A percentile compares a stretch with the other conserved stretches of the same genome.
Conservation (phyloP, 805 yeast genomes). For the Candida montana region DNA sequence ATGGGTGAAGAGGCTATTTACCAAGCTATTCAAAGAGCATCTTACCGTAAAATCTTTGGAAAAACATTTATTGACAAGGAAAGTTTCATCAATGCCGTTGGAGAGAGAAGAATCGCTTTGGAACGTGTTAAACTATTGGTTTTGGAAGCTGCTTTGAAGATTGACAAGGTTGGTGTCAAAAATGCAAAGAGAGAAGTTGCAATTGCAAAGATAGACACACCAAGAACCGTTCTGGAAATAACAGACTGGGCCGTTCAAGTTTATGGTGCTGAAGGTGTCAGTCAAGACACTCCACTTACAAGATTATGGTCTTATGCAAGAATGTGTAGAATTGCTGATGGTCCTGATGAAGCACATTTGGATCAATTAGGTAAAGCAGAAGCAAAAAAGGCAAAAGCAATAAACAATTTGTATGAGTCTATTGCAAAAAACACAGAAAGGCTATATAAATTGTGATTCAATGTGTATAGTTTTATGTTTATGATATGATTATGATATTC, state of each 20-base stretch:
- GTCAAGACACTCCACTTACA: conserved; percentile 56
- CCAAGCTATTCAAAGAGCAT: conserved; percentile 45
- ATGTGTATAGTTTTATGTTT: too few relatives aligned
- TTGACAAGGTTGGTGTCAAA: conserved; percentile 50
- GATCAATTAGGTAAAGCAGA: conserved; percentile 49
- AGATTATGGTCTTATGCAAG: conserved; percentile 45
- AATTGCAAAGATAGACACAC: conserved; percentile 59
- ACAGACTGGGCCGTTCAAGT: conserved; percentile 61
- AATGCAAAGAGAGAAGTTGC: conserved; percentile 52
- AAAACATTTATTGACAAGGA: conserved; percentile 45
- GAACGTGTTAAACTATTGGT: conserved; percentile 50
- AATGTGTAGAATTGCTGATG: conserved; percentile 60
- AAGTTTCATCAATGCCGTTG: conserved; percentile 41
- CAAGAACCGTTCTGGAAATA: conserved; percentile 45
- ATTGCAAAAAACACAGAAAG: conserved; percentile 17
- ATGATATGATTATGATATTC: too few relatives aligned
- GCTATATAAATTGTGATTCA: conserved; percentile 14
- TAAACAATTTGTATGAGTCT: conserved; percentile 29
- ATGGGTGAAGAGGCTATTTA: conserved; percentile 51
- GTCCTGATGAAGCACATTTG: conserved; percentile 65
- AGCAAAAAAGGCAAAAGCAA: conserved; percentile 32
- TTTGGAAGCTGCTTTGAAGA: conserved; percentile 54
- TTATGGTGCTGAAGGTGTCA: conserved; percentile 61
- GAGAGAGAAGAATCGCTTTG: conserved; percentile 48
- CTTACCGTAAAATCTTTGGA: conserved; percentile 48